These are phyloP conservation scores for Schizopora paradoxa DNA, from an alignment of 1,284 basidiomycete genomes.

Conservation along the genomic window DNA sequence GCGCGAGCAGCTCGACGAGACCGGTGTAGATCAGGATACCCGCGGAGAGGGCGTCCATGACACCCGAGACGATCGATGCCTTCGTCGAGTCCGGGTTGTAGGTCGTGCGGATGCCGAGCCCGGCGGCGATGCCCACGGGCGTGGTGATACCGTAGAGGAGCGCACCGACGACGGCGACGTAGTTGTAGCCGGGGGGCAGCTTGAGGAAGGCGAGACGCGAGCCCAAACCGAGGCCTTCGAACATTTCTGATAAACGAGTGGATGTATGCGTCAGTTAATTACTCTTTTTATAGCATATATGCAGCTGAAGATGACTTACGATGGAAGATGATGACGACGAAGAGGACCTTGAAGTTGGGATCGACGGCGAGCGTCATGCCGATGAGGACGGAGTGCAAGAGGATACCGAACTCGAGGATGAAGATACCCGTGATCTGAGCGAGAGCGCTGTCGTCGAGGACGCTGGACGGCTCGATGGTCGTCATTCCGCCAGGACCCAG, in stretches of 20 bases:
- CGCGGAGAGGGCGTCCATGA: slow-evolving; percentile 80
- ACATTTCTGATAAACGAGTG: slow-evolving; percentile 56
- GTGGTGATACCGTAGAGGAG: slow-evolving; percentile 76
- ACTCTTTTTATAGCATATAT: background rate
- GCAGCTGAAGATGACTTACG: slow-evolving; percentile 41
- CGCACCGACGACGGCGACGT: slow-evolving; percentile 62
- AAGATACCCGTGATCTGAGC: slow-evolving; percentile 84
- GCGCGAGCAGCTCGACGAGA: slow-evolving; percentile 87
- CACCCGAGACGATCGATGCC: slow-evolving; percentile 77
- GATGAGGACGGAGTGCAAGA: slow-evolving; percentile 88
- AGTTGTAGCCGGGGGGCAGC: slow-evolving; percentile 54
- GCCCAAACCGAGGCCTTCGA: slow-evolving; percentile 89
- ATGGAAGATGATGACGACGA: slow-evolving; percentile 89
- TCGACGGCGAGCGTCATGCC: slow-evolving; percentile 91
- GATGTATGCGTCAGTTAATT: slow-evolving; percentile 22
- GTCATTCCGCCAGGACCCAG: slow-evolving; percentile 14
- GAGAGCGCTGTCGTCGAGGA: slow-evolving; percentile 38
- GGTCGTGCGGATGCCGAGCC: slow-evolving; percentile 74
- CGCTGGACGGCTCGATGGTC: slow-evolving; percentile 15
- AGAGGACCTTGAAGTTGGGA: slow-evolving; percentile 75
- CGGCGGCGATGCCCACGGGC: slow-evolving; percentile 77
- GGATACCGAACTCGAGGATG: slow-evolving; percentile 89
- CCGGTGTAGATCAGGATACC: slow-evolving; percentile 92
- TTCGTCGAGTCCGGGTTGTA: slow-evolving; percentile 79
- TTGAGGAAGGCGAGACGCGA: slow-evolving; percentile 74